Evolutionary conservation across 345 rosid species (phyloP).

Genomic region (Rhizophora mangle): DNA sequence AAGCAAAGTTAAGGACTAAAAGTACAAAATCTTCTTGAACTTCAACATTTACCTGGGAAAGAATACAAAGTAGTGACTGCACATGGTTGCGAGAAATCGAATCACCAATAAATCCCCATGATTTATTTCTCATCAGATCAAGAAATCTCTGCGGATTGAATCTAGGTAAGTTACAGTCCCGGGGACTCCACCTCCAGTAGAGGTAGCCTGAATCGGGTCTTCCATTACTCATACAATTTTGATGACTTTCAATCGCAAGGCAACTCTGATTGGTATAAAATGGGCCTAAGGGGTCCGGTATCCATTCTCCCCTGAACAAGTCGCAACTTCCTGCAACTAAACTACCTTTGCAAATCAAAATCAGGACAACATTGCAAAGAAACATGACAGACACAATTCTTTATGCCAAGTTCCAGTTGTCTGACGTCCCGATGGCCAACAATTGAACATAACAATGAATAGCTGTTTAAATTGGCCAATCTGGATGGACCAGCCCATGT

Average conservation of each 20-base stretch:
- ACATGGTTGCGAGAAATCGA: constrained; percentile 36
- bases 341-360: background rate
- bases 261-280: constrained; percentile 26
- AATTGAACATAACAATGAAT: background rate
- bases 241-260: constrained; percentile 22
- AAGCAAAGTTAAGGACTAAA: background rate
- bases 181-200: constrained; percentile 33
- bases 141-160: constrained; percentile 25
- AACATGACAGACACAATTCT: background rate
- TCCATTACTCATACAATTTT: constrained; percentile 36
- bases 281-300: constrained; percentile 27
- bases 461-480: too few species aligned
- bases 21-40: background rate
- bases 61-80: constrained; percentile 34
- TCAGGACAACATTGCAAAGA: background rate
- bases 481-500: too few species aligned
- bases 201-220: constrained; percentile 32
- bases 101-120: constrained; percentile 34
- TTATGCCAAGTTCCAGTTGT: background rate
- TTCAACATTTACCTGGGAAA: constrained; percentile 21
- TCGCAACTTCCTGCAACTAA: constrained; percentile 28
- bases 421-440: background rate
- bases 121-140: constrained; percentile 25
- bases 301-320: constrained; percentile 31
- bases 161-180: constrained; percentile 24